Conservation (phyloP, 768 basidiomycete species). For the Pleurotus djamor region DNA sequence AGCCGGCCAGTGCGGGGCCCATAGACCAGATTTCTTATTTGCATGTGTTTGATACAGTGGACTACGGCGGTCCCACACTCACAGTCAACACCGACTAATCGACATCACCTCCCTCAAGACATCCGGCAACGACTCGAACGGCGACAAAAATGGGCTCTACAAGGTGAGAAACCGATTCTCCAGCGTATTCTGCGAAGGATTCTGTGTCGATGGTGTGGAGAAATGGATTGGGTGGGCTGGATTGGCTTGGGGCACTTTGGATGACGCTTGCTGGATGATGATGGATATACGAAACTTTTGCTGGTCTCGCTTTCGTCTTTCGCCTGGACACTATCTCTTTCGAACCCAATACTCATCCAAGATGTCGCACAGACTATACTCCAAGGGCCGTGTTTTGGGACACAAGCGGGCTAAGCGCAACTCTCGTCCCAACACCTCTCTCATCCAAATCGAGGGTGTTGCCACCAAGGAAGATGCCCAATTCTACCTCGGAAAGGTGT, state of each 20-base stretch:
- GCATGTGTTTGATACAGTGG: neutral
- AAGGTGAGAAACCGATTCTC: conserved; percentile 52
- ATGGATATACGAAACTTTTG: no score
- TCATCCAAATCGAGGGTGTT: conserved; percentile 97
- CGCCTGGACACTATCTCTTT: neutral
- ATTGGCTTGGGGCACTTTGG: conserved; percentile 23
- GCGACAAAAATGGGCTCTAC: conserved; percentile 73
- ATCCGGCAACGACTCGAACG: conserved; percentile 21
- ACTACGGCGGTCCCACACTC: conserved; percentile 2
- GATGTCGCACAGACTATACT: conserved; percentile 69
- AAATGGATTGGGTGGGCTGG: conserved; percentile 45
- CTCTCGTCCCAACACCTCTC: conserved; percentile 91
- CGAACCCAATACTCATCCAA: neutral
- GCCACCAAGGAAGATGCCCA: conserved; percentile 90
- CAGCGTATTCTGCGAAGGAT: conserved; percentile 9
- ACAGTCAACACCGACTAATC: neutral
- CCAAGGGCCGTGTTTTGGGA: conserved; percentile 94
- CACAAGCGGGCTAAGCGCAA: conserved; percentile 99
- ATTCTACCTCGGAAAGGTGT: conserved; percentile 98
- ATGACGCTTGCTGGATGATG: neutral
- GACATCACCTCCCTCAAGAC: conserved; percentile 32
- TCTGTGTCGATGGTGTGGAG: conserved; percentile 12
- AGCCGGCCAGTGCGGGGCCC: no score
- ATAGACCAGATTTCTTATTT: no score
- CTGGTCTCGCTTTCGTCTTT: neutral